Conservation (phyloP, 164 flowering plant species). For the Tinospora cordifolia region DNA sequence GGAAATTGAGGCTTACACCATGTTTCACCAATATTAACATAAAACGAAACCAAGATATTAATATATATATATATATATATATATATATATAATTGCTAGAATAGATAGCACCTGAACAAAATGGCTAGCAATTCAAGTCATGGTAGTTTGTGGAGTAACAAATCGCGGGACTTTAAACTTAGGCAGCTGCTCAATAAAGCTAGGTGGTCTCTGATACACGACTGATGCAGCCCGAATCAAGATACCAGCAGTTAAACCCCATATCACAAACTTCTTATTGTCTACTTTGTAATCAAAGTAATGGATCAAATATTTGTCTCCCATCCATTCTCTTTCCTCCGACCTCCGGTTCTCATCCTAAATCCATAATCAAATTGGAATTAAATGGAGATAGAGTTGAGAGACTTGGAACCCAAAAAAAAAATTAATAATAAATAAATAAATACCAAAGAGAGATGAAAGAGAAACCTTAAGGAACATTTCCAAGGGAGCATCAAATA, state of each 20-base stretch:
- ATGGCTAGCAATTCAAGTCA: constrained; percentile 20
- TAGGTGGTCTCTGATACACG: constrained; percentile 62
- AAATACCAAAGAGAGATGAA: neutral
- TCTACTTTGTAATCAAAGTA: constrained; percentile 55
- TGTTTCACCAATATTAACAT: neutral
- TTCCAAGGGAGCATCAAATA: constrained; percentile 88
- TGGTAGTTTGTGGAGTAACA: constrained; percentile 22
- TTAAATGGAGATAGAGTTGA: neutral
- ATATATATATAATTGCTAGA: neutral
- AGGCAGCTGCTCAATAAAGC: constrained; percentile 61
- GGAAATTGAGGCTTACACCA: neutral
- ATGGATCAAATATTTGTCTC: constrained; percentile 58
- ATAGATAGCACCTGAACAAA: neutral
- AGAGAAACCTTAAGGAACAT: constrained; percentile 80
- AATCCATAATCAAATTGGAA: constrained; percentile 5
- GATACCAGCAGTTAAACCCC: constrained; percentile 90
- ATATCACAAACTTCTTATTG: constrained; percentile 50
- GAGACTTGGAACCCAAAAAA: too few relatives aligned
- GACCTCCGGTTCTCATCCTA: constrained; percentile 71
- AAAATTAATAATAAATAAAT: too few relatives aligned
- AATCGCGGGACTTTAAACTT: constrained; percentile 34
- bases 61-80: too few relatives aligned
- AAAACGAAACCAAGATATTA: neutral
- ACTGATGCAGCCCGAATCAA: constrained; percentile 82
- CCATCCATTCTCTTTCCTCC: constrained; percentile 79